Evolutionary conservation across 768 basidiomycete genomes (phyloP), one percentile per base, ranked within the genome.

Genomic region (Suillus plorans): DNA sequence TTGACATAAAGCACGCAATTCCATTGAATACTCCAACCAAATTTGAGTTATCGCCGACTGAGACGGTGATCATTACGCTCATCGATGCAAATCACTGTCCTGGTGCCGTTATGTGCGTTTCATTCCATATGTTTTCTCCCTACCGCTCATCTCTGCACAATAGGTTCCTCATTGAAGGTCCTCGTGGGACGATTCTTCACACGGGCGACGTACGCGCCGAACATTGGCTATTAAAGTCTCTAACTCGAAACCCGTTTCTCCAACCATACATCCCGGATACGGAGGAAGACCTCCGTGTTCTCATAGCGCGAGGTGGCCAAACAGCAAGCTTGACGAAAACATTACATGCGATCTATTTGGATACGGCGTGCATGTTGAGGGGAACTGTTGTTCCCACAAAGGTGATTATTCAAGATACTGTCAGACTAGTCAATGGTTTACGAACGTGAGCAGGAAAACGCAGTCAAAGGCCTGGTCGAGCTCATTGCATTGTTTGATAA

Each of bases 31-130:
- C 82, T 3, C 92, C 94, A 0, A 90, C 86, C 0, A 64, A 72
- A 39, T 80, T 89, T 37, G 85, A 88, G 42, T 73, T 96, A 20
- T 83, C 81, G 5, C 77, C 82, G 28, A 78, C 78, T 9, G 85
- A 89, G 68, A 74, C 72, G 4, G 89, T 97, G 12, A 87, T 82
- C 0, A 82, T 97, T 63, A 96, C 94, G 0, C 81, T 91, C 12
- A 75, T 97, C 9, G 92, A 96, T 70, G 96, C 96, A 0, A 97
- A 97, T 71, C 96, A 98, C 74, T 97, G 95, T 73, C 96, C 94
- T 13, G 96, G 96, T 0, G 90, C 95, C 0, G 89, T 94, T 49
- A 97, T 98, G 95, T 95, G 70, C 34, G 87, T 77, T 5, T 36
- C 22, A 22, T 10, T 28, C 49, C 9, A 42, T 0, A 7, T 34